Conservation (phyloP, 1,139 yeast species). For the Saccharomyces hybrid region DNA sequence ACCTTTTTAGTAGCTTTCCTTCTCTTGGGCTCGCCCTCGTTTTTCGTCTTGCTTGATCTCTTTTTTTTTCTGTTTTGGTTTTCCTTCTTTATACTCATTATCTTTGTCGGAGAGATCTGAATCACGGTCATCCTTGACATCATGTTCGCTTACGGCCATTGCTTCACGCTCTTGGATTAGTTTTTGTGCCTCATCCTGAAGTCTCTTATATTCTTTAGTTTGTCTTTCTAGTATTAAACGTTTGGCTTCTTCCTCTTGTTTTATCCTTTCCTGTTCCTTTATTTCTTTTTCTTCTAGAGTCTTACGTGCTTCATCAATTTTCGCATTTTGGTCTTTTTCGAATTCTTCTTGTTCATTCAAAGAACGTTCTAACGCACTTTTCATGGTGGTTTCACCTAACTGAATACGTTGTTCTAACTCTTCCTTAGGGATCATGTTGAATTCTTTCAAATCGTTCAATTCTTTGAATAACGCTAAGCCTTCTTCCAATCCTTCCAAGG, state of each 20-base stretch:
- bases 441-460: slow-evolving; percentile 48
- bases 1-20: slow-evolving; percentile 20
- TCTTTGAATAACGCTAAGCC: slow-evolving; percentile 58
- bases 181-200: slow-evolving; percentile 76
- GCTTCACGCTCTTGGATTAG: slow-evolving; percentile 36
- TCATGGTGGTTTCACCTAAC: slow-evolving; percentile 71
- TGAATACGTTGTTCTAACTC: slow-evolving; percentile 80
- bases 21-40: slow-evolving; percentile 10
- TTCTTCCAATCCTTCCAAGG: slow-evolving; percentile 50
- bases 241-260: slow-evolving; percentile 38
- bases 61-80: slow-evolving; percentile 15
- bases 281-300: slow-evolving; percentile 37
- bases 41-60: slow-evolving; percentile 23
- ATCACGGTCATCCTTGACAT: slow-evolving; percentile 28
- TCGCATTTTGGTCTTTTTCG: slow-evolving; percentile 50
- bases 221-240: slow-evolving; percentile 40
- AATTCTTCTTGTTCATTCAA: slow-evolving; percentile 65
- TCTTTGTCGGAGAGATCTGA: slow-evolving; percentile 30
- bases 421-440: slow-evolving; percentile 65
- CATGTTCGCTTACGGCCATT: slow-evolving; percentile 32
- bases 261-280: slow-evolving; percentile 52
- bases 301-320: slow-evolving; percentile 58
- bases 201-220: slow-evolving; percentile 54
- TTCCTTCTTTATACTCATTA: slow-evolving; percentile 19
- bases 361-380: slow-evolving; percentile 61